Evolutionary conservation across 495 filamentous ascomycete genomes (phyloP).

Genomic region (Lophiotrema nucula): DNA sequence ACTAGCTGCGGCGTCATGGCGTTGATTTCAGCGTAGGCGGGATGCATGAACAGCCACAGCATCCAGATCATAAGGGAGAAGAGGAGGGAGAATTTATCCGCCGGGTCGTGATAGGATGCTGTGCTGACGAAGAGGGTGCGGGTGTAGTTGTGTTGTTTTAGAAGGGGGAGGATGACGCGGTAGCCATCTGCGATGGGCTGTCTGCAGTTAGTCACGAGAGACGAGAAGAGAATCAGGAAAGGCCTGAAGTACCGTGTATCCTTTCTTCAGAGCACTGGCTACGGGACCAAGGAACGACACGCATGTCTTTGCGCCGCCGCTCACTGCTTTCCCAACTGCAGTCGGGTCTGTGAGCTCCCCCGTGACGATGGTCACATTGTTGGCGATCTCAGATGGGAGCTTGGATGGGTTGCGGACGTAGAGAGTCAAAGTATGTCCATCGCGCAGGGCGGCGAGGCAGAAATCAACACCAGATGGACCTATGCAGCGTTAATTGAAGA

Average conservation of each 20-base stretch:
- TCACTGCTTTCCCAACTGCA: not conserved
- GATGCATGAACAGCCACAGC: not conserved
- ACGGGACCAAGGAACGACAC: not conserved
- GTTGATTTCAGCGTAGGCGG: not conserved
- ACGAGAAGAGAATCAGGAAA: not conserved
- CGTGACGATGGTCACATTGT: not conserved
- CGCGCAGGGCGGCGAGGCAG: constrained; percentile 1
- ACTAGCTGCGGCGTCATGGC: not conserved
- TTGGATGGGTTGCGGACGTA: constrained; percentile 4
- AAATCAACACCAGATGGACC: constrained; percentile 3
- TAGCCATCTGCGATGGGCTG: not conserved
- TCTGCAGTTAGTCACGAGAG: not conserved
- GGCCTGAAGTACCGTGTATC: not conserved
- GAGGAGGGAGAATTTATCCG: not conserved
- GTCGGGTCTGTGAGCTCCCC: not conserved
- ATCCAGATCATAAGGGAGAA: not conserved
- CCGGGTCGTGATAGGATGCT: not conserved
- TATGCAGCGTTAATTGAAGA: constrained; percentile 48
- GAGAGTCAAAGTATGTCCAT: constrained; percentile 6
- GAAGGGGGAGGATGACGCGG: not conserved
- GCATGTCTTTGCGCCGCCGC: not conserved
- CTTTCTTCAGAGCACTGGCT: not conserved
- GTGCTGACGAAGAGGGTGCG: not conserved
- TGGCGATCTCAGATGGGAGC: not conserved
- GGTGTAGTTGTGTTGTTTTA: not conserved